Evolutionary conservation across 805 yeast genomes (phyloP), one percentile per base, ranked within the genome.

Genomic region (Suhomyces vadensis): DNA sequence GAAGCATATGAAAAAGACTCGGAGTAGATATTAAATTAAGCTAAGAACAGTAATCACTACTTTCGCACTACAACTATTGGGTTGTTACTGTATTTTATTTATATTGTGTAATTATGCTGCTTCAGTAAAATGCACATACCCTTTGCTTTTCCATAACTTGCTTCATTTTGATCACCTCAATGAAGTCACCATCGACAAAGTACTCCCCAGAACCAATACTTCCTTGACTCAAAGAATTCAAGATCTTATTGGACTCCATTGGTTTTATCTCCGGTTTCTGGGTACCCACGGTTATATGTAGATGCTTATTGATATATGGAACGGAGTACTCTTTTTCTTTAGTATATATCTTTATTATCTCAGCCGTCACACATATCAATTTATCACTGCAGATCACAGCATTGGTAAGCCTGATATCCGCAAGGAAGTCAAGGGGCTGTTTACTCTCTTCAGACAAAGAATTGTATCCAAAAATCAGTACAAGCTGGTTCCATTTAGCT

Each of bases 211-310:
- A 5, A 8, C 3, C n/a, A 19, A 16, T 6, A 11, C 22, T 8
- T 8, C 23, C 3, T 24, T n/a, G 19, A 4, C 5, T 21, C 38
- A 31, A 36, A 21, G 20, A 47, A 37, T 10, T 8, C 35, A 50
- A 41, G 7, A 48, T 45, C 5, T 11, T 27, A 48, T 83, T 82
- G 1, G 91, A 77, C 50, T 79, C 77, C 19, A 68, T 58, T 0
- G 94, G 82, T 41, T 62, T 67, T 3, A 76, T 68, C 0, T 63
- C 63, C 0, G 68, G 67, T 1, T 67, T 53, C 1, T 66, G 56
- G 0, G 87, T 78, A 0, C 91, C 96, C 10, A 88, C 56, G 0
- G 97, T 91, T 35, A 90, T 77, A 58, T 91, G 97, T 71, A 47
- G 41, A 39, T 44, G 37, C 13, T 46, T 35, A 43, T 62, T 60